Conservation (phyloP, 768 basidiomycete genomes). For the Suillus variegatus region DNA sequence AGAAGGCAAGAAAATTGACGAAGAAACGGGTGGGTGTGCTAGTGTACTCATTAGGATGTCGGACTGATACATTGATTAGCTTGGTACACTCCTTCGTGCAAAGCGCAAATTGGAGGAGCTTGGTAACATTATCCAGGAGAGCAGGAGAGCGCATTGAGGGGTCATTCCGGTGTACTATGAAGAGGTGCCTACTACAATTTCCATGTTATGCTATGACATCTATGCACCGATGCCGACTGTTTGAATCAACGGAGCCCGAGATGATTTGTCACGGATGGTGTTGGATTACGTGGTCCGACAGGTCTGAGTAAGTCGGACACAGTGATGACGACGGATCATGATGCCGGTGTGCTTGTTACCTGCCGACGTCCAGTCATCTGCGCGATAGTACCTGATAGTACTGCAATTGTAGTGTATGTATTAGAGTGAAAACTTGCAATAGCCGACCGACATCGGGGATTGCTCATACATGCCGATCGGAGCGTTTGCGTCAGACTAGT, state of each 20-base stretch:
- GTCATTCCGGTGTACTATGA: background rate
- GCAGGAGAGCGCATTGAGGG: constrained; percentile 67
- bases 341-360: background rate
- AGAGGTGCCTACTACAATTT: constrained; percentile 1
- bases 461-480: constrained; percentile 2
- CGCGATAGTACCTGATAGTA: background rate
- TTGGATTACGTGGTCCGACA: background rate
- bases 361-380: background rate
- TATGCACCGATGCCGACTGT: constrained; percentile 2
- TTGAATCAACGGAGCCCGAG: background rate
- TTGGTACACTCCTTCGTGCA: constrained; percentile 96
- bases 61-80: constrained; percentile 42
- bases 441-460: background rate
- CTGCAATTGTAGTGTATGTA: background rate
- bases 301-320: background rate
- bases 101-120: constrained; percentile 99
- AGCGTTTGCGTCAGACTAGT: background rate
- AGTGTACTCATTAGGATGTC: background rate
- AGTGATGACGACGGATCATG: background rate
- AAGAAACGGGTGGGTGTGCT: constrained; percentile 91
- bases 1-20: constrained; percentile 98
- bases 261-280: background rate
- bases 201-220: constrained; percentile 15
- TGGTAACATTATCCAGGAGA: constrained; percentile 87
- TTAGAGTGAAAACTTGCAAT: background rate